Evolutionary conservation across 345 rosid genomes (phyloP).

Genomic region (Euphorbia pulcherrima): DNA sequence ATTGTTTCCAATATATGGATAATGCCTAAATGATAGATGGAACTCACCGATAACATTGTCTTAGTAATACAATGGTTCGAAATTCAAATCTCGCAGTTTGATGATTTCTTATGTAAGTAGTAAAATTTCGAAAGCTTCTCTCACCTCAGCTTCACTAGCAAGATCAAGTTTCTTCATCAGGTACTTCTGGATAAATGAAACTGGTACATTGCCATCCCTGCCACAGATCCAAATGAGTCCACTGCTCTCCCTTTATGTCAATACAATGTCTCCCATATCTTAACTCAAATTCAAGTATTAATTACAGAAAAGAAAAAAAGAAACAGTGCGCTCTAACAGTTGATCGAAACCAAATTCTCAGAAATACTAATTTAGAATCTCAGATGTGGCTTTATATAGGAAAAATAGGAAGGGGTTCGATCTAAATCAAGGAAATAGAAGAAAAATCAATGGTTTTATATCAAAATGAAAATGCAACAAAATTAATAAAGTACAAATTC

Average conservation of each 20-base stretch:
- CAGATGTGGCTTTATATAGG: not conserved
- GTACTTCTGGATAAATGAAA: slow-evolving; percentile 34
- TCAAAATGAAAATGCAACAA: not conserved
- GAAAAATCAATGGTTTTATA: not conserved
- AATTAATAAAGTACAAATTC: not conserved
- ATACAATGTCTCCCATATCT: not conserved
- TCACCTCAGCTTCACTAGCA: slow-evolving; percentile 28
- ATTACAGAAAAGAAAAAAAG: not conserved
- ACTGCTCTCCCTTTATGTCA: not conserved
- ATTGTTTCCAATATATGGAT: not conserved
- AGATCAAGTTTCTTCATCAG: slow-evolving; percentile 31
- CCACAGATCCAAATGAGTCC: slow-evolving; percentile 19
- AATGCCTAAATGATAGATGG: not conserved
- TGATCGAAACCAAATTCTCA: slow-evolving; percentile 1
- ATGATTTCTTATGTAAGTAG: not conserved
- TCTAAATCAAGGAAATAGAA: not conserved
- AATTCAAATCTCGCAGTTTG: not conserved
- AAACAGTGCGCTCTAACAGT: not conserved
- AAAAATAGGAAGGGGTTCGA: not conserved
- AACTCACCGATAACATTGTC: not conserved
- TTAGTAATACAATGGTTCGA: not conserved
- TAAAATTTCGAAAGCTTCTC: not conserved
- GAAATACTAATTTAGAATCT: not conserved
- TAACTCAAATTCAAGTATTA: not conserved
- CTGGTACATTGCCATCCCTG: slow-evolving; percentile 24